Evolutionary conservation across 1,284 basidiomycete species (phyloP).

Genomic region (Microbotryum violaceum): DNA sequence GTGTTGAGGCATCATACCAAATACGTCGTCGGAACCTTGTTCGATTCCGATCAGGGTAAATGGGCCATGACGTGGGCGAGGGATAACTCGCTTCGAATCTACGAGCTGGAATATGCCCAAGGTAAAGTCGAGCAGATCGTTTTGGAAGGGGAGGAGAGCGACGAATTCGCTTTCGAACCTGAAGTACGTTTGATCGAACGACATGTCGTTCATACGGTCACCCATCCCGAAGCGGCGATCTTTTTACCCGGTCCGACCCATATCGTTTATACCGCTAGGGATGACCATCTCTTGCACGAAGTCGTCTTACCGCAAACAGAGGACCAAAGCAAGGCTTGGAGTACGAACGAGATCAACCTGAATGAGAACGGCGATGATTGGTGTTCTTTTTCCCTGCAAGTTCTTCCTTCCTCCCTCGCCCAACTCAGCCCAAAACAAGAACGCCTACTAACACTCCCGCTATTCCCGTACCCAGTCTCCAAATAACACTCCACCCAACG

Average conservation of each 20-base stretch:
- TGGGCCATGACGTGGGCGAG: constrained; percentile 27
- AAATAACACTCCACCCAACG: constrained; percentile 32
- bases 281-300: constrained; percentile 35
- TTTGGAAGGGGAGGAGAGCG: constrained; percentile 21
- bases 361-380: constrained; percentile 34
- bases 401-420: background rate
- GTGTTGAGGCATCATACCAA: constrained; percentile 28
- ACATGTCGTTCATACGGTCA: constrained; percentile 7
- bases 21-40: background rate
- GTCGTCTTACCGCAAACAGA: constrained; percentile 13
- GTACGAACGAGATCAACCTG: constrained; percentile 23
- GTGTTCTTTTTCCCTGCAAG: constrained; percentile 34
- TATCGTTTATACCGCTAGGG: constrained; percentile 28
- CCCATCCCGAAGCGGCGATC: constrained; percentile 31
- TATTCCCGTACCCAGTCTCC: constrained; percentile 14
- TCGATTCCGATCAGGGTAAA: background rate
- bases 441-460: background rate
- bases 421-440: background rate
- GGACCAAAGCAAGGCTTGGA: background rate
- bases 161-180: constrained; percentile 12
- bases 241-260: constrained; percentile 29
- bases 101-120: background rate
- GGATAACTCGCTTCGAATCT: constrained; percentile 31
- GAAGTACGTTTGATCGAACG: constrained; percentile 3
- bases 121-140: background rate